phyloP scores from a whole-genome alignment of 2,329 filamentous ascomycete species.

The Trichoderma endophyticum region DNA sequence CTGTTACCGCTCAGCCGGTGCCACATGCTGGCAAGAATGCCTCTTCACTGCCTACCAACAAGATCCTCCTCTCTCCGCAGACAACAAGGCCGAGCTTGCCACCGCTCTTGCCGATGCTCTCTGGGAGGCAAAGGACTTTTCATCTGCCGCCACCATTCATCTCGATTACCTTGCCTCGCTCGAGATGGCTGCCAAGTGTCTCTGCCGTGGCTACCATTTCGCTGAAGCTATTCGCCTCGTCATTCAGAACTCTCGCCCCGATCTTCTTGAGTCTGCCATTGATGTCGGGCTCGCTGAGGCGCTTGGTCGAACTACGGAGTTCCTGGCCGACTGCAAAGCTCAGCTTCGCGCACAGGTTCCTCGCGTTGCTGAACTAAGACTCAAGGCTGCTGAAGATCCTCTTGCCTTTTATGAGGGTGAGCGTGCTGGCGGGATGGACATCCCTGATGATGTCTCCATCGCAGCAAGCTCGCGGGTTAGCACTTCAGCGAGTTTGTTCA shows the following conservation, averaged over 20 bases:
- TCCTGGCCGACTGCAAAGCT: slow-evolving; percentile 86
- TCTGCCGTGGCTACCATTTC: slow-evolving; percentile 86
- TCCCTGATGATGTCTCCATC: slow-evolving; percentile 89
- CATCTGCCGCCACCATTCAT: slow-evolving; percentile 74
- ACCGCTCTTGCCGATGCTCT: slow-evolving; percentile 72
- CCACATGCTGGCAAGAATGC: slow-evolving; percentile 81
- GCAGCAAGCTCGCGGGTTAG: slow-evolving; percentile 76
- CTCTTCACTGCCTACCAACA: slow-evolving; percentile 74
- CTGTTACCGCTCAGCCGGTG: slow-evolving; percentile 78
- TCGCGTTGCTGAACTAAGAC: slow-evolving; percentile 75
- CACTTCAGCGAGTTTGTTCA: slow-evolving; percentile 87
- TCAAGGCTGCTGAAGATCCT: slow-evolving; percentile 79
- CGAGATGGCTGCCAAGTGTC: slow-evolving; percentile 65
- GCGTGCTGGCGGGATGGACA: slow-evolving; percentile 58
- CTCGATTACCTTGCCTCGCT: slow-evolving; percentile 76
- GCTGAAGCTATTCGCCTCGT: slow-evolving; percentile 82
- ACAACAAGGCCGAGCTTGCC: slow-evolving; percentile 67
- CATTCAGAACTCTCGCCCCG: slow-evolving; percentile 55
- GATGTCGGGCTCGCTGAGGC: slow-evolving; percentile 79
- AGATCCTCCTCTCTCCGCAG: slow-evolving; percentile 54
- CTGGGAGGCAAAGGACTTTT: slow-evolving; percentile 79
- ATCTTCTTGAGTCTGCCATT: slow-evolving; percentile 65
- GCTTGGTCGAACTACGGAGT: slow-evolving; percentile 78
- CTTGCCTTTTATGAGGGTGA: slow-evolving; percentile 86
- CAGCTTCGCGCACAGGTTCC: slow-evolving; percentile 85